Base-by-base conservation (phyloP, 2,329 filamentous ascomycete species). In the Harringtonia lauricola region DNA sequence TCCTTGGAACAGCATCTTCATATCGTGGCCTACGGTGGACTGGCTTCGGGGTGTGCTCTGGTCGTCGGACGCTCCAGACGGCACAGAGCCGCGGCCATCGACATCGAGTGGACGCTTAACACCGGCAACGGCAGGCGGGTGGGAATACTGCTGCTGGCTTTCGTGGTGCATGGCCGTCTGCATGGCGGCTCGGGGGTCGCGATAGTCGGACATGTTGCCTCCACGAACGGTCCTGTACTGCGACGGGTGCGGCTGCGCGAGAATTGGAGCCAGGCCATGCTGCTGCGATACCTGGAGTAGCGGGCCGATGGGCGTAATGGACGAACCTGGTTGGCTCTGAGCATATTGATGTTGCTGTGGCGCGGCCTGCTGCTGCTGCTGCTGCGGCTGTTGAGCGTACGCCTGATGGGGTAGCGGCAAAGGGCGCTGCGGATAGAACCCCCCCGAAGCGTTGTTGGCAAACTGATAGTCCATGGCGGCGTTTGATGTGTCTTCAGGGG, bases 141-240 rank as follows among this genome's bases (percentile, higher is more conserved):
- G 30, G 14, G n/a, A n/a, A n/a, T 26, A 10, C 24, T 26, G 17
- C 15, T 34, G 19, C 26, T 33, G 28, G 28, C 24, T 34, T 13
- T 33, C n/a, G 10, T 39, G 28, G 13, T 31, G 34, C 14, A 18
- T 21, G 12, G n/a, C 42, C 3, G 43, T 1, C 14, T 42, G 48
- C 5, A 52, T 42, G 36, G 52, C 38, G 2, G 41, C 31, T 2
- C 52, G 47, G n/a, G n/a, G n/a, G 30, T 52, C 47, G 2, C 53
- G 45, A 9, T 56, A 47, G 42, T 57, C 52, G 36, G 55, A 52
- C 22, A 55, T 51, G 8, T 21, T 50, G 47, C 33, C 46, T 38
- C 38, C 48, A 44, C 34, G 45, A 46, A 52, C 44, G 6, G 34
- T 40, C 18, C 54, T 42, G 39, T 47, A 54, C 12, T 52, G 51